These are phyloP conservation scores for Coemansia aciculifera DNA, from an alignment of 192 early-diverging fungal species.

Conservation along the genomic window DNA sequence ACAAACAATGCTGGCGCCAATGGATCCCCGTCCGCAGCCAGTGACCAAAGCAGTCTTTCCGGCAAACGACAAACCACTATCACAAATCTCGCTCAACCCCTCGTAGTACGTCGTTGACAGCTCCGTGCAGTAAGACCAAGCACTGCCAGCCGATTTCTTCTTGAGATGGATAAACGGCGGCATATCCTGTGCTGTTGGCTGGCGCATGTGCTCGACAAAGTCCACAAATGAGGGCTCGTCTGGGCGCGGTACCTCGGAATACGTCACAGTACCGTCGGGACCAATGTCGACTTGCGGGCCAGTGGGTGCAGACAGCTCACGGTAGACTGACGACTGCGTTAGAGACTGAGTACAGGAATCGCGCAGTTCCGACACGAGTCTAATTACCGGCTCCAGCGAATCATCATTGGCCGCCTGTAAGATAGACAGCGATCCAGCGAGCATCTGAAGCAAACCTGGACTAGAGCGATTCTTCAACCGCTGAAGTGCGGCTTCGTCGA, in stretches of 20 bases:
- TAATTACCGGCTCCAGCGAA: conserved; percentile 56
- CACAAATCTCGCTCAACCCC: conserved; percentile 68
- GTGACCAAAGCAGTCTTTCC: conserved; percentile 82
- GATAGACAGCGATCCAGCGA: conserved; percentile 63
- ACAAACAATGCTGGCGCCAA: conserved; percentile 85
- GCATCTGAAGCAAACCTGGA: conserved; percentile 68
- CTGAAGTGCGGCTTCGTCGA: conserved; percentile 48
- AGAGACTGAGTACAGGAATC: conserved; percentile 77
- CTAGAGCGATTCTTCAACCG: conserved; percentile 80
- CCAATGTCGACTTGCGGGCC: conserved; percentile 74
- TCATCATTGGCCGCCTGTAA: conserved; percentile 64
- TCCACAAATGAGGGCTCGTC: conserved; percentile 77
- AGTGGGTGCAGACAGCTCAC: conserved; percentile 81
- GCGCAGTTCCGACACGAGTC: conserved; percentile 65
- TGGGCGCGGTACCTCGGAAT: conserved; percentile 75
- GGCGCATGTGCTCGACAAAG: conserved; percentile 77
- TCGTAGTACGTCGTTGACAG: conserved; percentile 74
- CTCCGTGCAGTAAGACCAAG: conserved; percentile 67
- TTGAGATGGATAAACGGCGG: conserved; percentile 19
- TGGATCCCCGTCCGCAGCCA: conserved; percentile 86
- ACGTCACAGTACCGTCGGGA: conserved; percentile 71
- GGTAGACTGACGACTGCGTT: conserved; percentile 70
- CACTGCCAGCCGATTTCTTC: background rate
- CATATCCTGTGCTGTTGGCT: conserved; percentile 52
- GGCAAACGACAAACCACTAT: conserved; percentile 79